These are phyloP conservation scores for Geotrichum siamense DNA, from an alignment of 1,139 yeast genomes.

Conservation along the genomic window DNA sequence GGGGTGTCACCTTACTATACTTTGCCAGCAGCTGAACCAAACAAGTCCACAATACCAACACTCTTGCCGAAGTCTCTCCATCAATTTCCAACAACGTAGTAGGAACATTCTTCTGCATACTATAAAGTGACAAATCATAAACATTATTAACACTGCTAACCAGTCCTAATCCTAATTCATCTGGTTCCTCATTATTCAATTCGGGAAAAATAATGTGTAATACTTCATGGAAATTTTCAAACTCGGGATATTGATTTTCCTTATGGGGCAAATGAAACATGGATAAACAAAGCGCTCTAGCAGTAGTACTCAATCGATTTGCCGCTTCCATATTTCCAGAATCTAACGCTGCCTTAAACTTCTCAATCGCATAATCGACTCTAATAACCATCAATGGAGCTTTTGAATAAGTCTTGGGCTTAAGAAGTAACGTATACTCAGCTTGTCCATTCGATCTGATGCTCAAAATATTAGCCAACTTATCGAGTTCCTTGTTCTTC, in stretches of 20 bases:
- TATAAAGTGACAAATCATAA: conserved; percentile 9
- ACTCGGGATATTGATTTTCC: not conserved
- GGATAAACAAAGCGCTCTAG: conserved; percentile 13
- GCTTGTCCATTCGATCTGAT: not conserved
- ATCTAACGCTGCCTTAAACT: conserved; percentile 9
- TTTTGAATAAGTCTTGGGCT: conserved; percentile 10
- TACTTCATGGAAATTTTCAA: not conserved
- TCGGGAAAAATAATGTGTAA: not conserved
- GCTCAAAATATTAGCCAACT: not conserved
- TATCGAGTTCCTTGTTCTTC: conserved; percentile 1
- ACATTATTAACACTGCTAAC: conserved; percentile 6
- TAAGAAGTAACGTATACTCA: not conserved
- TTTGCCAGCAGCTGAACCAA: conserved; percentile 10
- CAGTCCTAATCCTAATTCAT: conserved; percentile 15
- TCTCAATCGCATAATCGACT: conserved; percentile 7
- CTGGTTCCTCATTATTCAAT: not conserved
- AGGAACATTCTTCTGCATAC: conserved; percentile 9
- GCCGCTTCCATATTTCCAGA: conserved; percentile 4
- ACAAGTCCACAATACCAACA: conserved; percentile 12
- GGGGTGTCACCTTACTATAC: conserved; percentile 7
- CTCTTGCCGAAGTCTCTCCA: conserved; percentile 10
- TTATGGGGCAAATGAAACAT: conserved; percentile 10
- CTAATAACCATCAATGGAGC: conserved; percentile 15
- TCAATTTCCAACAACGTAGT: conserved; percentile 13
- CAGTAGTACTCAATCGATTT: conserved; percentile 7